phyloP scores from a whole-genome alignment of 331 rosid genomes.

The Quercus lobata region DNA sequence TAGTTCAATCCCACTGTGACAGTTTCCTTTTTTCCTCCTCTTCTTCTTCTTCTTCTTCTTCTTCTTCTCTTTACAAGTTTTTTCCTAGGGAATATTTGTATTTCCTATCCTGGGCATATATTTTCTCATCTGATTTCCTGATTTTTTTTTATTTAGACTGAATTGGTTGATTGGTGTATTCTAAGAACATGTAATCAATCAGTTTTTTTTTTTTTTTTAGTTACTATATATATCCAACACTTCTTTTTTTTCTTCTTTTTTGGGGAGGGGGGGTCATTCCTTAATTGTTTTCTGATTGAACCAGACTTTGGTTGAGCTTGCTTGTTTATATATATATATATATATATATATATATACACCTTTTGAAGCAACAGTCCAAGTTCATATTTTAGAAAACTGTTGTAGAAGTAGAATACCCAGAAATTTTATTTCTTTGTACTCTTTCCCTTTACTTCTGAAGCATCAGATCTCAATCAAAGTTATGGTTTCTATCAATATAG shows the following conservation, averaged over 20 bases:
- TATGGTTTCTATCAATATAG: constrained; percentile 11
- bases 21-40: constrained; percentile 39
- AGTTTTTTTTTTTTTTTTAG: not conserved
- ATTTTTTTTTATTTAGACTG: constrained; percentile 21
- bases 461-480: constrained; percentile 13
- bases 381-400: not conserved
- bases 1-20: constrained; percentile 42
- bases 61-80: not conserved
- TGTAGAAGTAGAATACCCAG: constrained; percentile 1
- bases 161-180: constrained; percentile 4
- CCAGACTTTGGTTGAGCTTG: constrained; percentile 7
- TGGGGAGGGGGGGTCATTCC: not conserved
- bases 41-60: not conserved
- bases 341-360: not conserved
- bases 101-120: not conserved
- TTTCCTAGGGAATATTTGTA: not conserved
- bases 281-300: constrained; percentile 11
- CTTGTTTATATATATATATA: not conserved
- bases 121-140: constrained; percentile 30
- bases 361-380: constrained; percentile 12
- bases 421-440: constrained; percentile 9
- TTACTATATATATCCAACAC: not conserved
- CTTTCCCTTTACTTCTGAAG: not conserved
- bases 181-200: not conserved
- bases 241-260: not conserved